Conservation (phyloP, 2,329 filamentous ascomycete species). For the Fusarium domesticum region DNA sequence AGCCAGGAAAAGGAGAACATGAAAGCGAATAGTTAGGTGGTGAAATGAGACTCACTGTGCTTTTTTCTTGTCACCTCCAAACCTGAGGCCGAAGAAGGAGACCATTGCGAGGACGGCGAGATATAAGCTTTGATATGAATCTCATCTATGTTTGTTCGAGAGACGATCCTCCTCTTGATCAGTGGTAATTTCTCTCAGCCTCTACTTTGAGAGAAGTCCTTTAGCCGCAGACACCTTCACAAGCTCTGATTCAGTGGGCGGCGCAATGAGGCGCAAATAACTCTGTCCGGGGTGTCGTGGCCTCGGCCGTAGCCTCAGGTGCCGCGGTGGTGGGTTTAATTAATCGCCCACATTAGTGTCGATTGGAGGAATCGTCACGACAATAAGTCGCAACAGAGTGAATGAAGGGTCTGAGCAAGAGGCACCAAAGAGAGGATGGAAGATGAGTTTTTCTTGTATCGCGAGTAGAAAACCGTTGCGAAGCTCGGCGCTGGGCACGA, state of each 20-base stretch:
- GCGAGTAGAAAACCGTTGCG: too few relatives aligned
- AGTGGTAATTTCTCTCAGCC: background rate
- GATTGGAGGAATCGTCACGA: background rate
- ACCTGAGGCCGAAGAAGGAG: slow-evolving; percentile 57
- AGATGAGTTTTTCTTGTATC: background rate
- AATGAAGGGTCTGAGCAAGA: background rate
- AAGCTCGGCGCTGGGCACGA: background rate
- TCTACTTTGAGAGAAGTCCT: background rate
- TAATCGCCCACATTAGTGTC: background rate
- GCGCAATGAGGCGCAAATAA: slow-evolving; percentile 2
- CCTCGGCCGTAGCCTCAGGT: background rate
- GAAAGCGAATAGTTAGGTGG: slow-evolving; percentile 3
- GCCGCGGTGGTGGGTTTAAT: background rate
- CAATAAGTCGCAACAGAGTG: background rate
- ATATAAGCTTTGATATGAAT: background rate
- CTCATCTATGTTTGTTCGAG: slow-evolving; percentile 10
- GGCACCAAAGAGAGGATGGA: background rate
- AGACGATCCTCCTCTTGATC: background rate
- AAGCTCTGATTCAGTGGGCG: slow-evolving; percentile 17
- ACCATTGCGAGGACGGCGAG: slow-evolving; percentile 43
- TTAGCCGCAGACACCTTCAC: background rate
- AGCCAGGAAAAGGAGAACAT: background rate
- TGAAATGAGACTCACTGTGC: slow-evolving; percentile 37
- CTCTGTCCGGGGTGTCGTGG: background rate
- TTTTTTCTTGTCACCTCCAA: slow-evolving; percentile 57